Evolutionary conservation across 2,329 filamentous ascomycete species (phyloP).

Genomic region (Blastomyces silverae): DNA sequence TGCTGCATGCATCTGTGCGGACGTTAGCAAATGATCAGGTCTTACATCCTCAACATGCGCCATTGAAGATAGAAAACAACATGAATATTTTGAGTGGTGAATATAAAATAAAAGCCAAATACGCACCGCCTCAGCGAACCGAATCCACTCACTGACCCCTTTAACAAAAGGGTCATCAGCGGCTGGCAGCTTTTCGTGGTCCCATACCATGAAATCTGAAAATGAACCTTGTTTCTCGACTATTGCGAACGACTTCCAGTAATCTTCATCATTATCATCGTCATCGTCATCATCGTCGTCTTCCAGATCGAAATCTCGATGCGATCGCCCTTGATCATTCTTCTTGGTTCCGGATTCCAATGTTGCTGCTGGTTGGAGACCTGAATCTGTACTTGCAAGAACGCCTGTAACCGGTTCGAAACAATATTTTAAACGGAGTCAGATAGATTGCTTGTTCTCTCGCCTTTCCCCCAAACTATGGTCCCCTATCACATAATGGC

Average conservation of each 20-base stretch:
- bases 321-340: neutral
- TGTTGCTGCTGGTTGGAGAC: constrained; percentile 25
- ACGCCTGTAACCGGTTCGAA: constrained; percentile 43
- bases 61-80: neutral
- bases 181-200: constrained; percentile 62
- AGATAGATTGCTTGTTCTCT: constrained; percentile 9
- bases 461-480: neutral
- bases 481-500: neutral
- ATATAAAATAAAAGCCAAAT: neutral
- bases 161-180: constrained; percentile 64
- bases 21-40: neutral
- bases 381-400: constrained; percentile 47
- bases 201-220: constrained; percentile 74
- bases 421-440: neutral
- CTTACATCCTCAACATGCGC: neutral
- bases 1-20: neutral
- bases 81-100: neutral
- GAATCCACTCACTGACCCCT: constrained; percentile 73
- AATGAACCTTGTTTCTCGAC: constrained; percentile 63
- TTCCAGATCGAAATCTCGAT: neutral
- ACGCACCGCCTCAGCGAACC: constrained; percentile 61
- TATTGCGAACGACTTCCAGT: constrained; percentile 46
- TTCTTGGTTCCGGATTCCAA: neutral
- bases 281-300: constrained; percentile 44
- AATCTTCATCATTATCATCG: constrained; percentile 41